Evolutionary conservation across 2,329 filamentous ascomycete genomes (phyloP), one percentile per base, ranked within the genome.

Genomic region (Stachybotrys chartarum): DNA sequence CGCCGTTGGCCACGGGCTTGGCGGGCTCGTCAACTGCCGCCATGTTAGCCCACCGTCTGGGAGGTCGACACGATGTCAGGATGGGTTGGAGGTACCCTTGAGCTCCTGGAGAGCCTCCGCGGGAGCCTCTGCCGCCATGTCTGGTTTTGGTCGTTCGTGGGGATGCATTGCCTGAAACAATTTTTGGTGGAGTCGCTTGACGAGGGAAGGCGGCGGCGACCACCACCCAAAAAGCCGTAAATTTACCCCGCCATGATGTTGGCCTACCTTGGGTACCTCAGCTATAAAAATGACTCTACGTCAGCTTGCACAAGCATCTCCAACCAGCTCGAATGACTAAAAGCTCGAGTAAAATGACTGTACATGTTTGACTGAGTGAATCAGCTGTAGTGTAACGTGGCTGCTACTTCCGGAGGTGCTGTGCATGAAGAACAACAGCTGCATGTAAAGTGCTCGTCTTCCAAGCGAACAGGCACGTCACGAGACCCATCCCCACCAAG

Each of bases 21-120:
- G 72, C 74, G 54, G 66, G 24, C 24, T 24, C 24, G 24, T 24
- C 24, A 24, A 24, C 24, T 24, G 24, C 24, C 2, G 24, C 24
- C 24, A 24, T 3, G 24, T 24, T 24, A 24, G 24, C 24, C 24
- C 24, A 24, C 24, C 24, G 24, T 24, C 24, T 24, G 4, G 24
- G 24, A 24, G 4, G 24, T 24, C 24, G 24, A 24, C 24, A 24
- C 24, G 24, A 24, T 24, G 24, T 24, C 24, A 14, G 35, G 35
- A 6, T 39, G 24, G 12, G 35, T 30, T 35, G 51, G 3, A 55
- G 63, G 30, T 65, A 75, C 73, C 70, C 62, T 69, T 73, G 56
- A 75, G 73, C 70, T 72, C 71, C 60, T 75, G 70, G 57, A 75
- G 72, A 70, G 72, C 73, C 58, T 75, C 73, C 49, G 70, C 68